Conservation (phyloP, 495 filamentous ascomycete genomes). For the Parathielavia hyrcaniae region DNA sequence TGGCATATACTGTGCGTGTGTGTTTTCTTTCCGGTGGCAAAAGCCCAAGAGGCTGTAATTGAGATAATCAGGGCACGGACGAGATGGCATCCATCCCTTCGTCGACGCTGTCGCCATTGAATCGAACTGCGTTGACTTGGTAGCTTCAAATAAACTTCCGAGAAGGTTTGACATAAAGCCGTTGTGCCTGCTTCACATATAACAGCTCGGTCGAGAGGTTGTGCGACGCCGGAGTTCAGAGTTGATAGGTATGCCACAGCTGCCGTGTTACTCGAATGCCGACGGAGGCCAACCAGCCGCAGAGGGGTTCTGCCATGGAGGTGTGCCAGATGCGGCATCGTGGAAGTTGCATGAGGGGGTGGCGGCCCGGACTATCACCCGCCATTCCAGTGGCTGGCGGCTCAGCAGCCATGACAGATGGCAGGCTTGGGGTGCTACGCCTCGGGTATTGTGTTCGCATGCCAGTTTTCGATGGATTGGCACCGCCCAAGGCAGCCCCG, state of each 20-base stretch:
- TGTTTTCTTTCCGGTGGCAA: neutral
- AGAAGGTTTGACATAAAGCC: neutral
- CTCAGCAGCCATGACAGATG: neutral
- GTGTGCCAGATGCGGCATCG: neutral
- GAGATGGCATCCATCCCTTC: conserved; percentile 8
- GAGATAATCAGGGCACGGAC: conserved; percentile 11
- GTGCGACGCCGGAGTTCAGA: conserved; percentile 4
- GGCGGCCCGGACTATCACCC: neutral
- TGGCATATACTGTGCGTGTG: conserved; percentile 1
- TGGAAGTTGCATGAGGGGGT: conserved; percentile 2
- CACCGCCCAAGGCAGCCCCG: neutral
- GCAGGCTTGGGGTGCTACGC: no score
- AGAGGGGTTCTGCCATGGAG: no score
- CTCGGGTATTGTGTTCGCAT: neutral
- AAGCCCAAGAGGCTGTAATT: neutral
- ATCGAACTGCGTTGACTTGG: neutral
- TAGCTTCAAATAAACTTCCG: neutral
- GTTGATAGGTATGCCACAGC: neutral
- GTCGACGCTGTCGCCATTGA: neutral
- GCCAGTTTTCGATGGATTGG: neutral
- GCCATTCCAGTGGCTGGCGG: conserved; percentile 4
- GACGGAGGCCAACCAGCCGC: neutral
- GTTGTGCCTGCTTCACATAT: neutral
- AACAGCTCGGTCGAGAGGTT: neutral
- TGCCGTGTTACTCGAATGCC: conserved; percentile 1